Percentiles rank a stretch among this genome's conserved stretches.
phyloP scores from a whole-genome alignment of 148 eudicot species.

The Dysphania ambrosioides region DNA sequence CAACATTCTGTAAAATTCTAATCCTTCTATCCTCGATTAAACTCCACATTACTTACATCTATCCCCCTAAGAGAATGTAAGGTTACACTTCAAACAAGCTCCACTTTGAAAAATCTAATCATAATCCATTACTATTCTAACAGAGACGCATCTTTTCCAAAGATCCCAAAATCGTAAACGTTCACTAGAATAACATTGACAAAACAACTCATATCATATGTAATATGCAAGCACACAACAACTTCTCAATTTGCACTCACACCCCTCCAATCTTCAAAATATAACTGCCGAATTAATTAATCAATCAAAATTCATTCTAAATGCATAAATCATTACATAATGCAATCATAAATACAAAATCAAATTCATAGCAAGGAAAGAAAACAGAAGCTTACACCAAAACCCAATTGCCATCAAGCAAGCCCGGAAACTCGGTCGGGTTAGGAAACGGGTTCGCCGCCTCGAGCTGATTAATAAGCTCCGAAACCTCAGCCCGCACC shows the following conservation, averaged over 20 bases:
- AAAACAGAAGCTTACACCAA: constrained; percentile 59
- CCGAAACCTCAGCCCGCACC: constrained; percentile 75
- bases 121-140: background rate
- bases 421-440: constrained; percentile 50
- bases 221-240: background rate
- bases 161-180: background rate
- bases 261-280: background rate
- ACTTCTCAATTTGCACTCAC: background rate
- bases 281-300: no score
- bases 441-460: constrained; percentile 69
- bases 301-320: background rate
- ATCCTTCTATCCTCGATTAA: background rate
- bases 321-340: no score
- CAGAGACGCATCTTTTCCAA: background rate
- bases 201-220: background rate
- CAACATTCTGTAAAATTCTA: background rate
- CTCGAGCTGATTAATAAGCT: constrained; percentile 72
- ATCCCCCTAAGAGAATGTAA: background rate
- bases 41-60: background rate
- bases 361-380: no score
- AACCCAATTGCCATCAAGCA: constrained; percentile 91
- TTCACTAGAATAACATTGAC: background rate
- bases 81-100: background rate
- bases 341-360: background rate
- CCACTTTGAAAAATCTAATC: background rate